Percentiles rank a stretch among this genome's conserved stretches.
Conservation (phyloP, 805 yeast species). For the Ogataea trehaloabstinens region DNA sequence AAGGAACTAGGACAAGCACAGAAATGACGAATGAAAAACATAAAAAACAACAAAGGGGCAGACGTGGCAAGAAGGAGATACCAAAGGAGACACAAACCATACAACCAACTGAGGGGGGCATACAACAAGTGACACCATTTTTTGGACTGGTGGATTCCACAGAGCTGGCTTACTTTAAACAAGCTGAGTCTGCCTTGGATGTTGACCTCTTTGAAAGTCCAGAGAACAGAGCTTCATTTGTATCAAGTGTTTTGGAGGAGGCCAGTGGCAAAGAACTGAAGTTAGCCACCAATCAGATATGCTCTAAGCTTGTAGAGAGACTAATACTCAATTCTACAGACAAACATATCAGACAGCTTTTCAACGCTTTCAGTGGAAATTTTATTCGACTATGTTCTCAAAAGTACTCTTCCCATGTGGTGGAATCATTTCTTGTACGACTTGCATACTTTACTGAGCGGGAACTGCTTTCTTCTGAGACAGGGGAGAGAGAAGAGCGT, state of each 20-base stretch:
- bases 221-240: constrained; percentile 74
- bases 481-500: constrained; percentile 32
- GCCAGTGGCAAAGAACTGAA: constrained; percentile 86
- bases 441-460: constrained; percentile 72
- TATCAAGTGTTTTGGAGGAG: constrained; percentile 79
- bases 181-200: constrained; percentile 83
- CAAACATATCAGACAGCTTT: constrained; percentile 61
- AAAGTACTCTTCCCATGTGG: constrained; percentile 90
- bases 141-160: constrained; percentile 83
- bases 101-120: not conserved
- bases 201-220: constrained; percentile 71
- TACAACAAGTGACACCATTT: constrained; percentile 41
- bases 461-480: constrained; percentile 43
- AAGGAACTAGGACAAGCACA: no score
- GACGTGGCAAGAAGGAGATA: constrained; percentile 23
- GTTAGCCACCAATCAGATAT: constrained; percentile 88
- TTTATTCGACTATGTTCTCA: constrained; percentile 77
- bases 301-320: constrained; percentile 90
- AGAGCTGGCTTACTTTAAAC: constrained; percentile 89
- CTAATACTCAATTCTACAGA: constrained; percentile 66
- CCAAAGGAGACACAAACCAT: constrained; percentile 10
- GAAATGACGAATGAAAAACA: no score
- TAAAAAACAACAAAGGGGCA: no score
- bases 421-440: constrained; percentile 80
- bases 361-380: constrained; percentile 68